Base-by-base conservation (phyloP, 2,329 filamentous ascomycete genomes). In the Byssoonygena ceratinophila region DNA sequence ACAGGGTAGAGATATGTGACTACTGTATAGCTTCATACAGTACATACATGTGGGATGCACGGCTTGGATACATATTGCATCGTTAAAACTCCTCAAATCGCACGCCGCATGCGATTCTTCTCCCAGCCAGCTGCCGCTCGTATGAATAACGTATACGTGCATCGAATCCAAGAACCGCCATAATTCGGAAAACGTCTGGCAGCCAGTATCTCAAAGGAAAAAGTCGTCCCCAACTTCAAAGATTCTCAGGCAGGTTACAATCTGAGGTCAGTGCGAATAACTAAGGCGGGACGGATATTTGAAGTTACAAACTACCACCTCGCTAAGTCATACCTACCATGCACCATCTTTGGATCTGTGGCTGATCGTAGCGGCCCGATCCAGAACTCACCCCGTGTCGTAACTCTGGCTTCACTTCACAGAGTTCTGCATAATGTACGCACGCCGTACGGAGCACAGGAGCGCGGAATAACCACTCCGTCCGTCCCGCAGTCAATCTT, bases 331-430 rank as follows among this genome's bases (percentile, higher is more conserved):
- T 12, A 41, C 27, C n/a, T 25, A 37, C 22, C 25, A 43, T 32
- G 37, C 16, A 51, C 25, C n/a, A 9, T 37, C 12, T 25, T 45
- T 29, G 11, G 49, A 47, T 52, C 41, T 32, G 50, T 52, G 41
- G 50, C 43, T 52, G 18, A 7, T 32, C 12, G 32, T 37, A 32
- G 37, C 50, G 41, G 50, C 44, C 50, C 41, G 50, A 52, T 52
- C 50, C 50, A 52, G 43, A 52, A 52, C 41, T 40, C 16, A 41
- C 46, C 22, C 22, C 46, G 36, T 41, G 22, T 52, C 11, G 14
- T 29, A 22, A 18, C 20, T 29, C 4, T 7, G 14, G 8, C 27
- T 40, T 34, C 25, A 16, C 5, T 12, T 5, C 8, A 29, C n/a
- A n/a, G n/a, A 34, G 37, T 32, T 41, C 36, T 40, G 47, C 47